Evolutionary conservation across 495 filamentous ascomycete genomes (phyloP), one percentile per base, ranked within the genome.

Genomic region (Astrothelium macrocarpum): DNA sequence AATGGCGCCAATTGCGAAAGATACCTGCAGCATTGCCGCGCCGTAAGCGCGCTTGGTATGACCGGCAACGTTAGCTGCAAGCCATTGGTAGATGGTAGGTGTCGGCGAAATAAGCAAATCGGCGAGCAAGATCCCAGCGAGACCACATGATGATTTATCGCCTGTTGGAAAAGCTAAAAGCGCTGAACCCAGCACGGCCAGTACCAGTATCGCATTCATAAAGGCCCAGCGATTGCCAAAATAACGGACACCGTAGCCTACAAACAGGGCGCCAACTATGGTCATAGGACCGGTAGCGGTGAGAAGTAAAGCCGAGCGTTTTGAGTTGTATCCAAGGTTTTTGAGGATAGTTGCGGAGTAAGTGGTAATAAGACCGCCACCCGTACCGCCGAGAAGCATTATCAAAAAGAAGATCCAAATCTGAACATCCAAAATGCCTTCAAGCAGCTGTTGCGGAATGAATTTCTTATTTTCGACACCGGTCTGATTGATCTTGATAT

Each of bases 41-140:
- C 80, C 79, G 12, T 81, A 78, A 31, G 85, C 76, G 10, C 79
- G 75, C 67, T 82, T 82, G 1, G 79, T 80, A 45, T 79, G 76
- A 0, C 79, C 78, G 1, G 78, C 78, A 16, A 74, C 73, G 56
- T 81, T 81, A n/a, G 79, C 72, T 53, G 72, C 74, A 1, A 76
- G 77, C 77, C 76, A 80, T 64, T 79, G 76, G 46, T 83, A 79
- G n/a, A 79, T 72, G 31, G 80, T 72, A 0, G 75, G 72, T 12
- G 79, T 62, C 0, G 73, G 72, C 14, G 78, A 75, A 0, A 78
- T 75, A 60, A 78, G 77, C 14, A 79, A 73, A 69, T 88, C 87
- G 67, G 85, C 77, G 14, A 89, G 78, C 69, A 87, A 88, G 58
- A 87, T 82, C 12, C 85, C 86, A 3, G 81, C 81, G 14, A 89